Evolutionary conservation across 805 yeast genomes (phyloP).

Genomic region (Wickerhamiella musiphila): DNA sequence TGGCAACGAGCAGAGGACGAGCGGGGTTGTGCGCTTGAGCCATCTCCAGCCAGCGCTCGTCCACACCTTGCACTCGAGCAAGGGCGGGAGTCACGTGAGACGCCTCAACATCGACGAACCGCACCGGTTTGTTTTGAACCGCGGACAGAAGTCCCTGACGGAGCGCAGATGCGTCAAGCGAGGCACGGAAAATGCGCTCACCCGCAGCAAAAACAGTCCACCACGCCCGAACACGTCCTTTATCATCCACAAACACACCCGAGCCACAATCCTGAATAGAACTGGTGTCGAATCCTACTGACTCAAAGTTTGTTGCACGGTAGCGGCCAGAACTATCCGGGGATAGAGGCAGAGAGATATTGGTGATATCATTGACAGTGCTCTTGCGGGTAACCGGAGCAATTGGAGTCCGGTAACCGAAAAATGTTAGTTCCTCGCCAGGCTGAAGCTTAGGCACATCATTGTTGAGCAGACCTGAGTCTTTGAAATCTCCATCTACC

Average conservation of each 20-base stretch:
- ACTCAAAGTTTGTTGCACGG: conserved; percentile 70
- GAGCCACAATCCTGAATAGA: conserved; percentile 57
- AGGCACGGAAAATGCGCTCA: no score
- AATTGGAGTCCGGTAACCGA: conserved; percentile 60
- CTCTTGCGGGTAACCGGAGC: conserved; percentile 62
- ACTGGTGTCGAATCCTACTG: conserved; percentile 56
- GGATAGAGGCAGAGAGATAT: conserved; percentile 49
- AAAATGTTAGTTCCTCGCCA: conserved; percentile 61
- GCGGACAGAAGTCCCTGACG: no score
- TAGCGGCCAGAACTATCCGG: conserved; percentile 57
- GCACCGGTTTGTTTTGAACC: no score
- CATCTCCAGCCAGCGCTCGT: conserved; percentile 60
- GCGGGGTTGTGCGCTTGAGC: conserved; percentile 48
- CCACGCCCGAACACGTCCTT: conserved; percentile 66
- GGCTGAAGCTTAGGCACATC: conserved; percentile 44
- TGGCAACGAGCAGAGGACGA: conserved; percentile 48
- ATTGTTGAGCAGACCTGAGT: conserved; percentile 26
- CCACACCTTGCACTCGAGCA: conserved; percentile 76
- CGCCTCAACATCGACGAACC: conserved; percentile 68
- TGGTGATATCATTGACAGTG: conserved; percentile 56
- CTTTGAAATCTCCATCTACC: conserved; percentile 33
- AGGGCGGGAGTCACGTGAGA: conserved; percentile 47
- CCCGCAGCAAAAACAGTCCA: conserved; percentile 73
- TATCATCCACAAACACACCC: conserved; percentile 60
- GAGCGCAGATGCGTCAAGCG: no score